Conservation (phyloP, 225 moss, liverwort and hornwort genomes). For the Climacium dendroides region DNA sequence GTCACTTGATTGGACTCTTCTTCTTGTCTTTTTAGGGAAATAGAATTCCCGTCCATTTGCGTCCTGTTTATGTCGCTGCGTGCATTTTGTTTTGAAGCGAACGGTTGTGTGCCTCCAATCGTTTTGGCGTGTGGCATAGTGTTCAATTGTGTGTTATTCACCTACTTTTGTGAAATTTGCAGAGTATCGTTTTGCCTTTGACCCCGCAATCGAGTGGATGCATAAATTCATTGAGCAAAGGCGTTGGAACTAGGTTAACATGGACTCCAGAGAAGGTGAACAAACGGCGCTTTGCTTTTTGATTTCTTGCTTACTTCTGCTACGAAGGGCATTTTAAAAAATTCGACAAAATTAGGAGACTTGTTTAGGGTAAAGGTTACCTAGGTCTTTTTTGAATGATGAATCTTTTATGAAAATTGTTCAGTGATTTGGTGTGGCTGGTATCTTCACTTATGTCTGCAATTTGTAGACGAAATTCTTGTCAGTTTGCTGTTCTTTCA, state of each 20-base stretch:
- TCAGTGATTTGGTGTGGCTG: not conserved
- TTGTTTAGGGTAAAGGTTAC: not conserved
- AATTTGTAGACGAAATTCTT: not conserved
- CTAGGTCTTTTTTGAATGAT: not conserved
- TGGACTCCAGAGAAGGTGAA: slow-evolving; percentile 48
- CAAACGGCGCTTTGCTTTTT: not conserved
- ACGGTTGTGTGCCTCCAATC: not conserved
- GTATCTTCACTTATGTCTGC: not conserved
- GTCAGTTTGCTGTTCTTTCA: not conserved
- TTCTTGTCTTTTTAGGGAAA: not conserved
- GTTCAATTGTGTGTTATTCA: not conserved
- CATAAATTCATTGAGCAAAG: not conserved
- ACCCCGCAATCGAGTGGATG: slow-evolving; percentile 17
- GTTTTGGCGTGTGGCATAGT: not conserved
- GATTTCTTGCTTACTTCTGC: not conserved
- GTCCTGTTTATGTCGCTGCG: not conserved
- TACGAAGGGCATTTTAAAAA: not conserved
- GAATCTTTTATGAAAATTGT: not conserved
- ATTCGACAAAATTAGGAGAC: not conserved
- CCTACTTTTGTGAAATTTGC: slow-evolving; percentile 3
- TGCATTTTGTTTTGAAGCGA: not conserved
- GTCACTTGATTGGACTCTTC: not conserved
- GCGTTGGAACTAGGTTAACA: slow-evolving; percentile 1
- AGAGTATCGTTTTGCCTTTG: not conserved
- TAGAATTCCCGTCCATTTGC: not conserved